Evolutionary conservation across 2,329 filamentous ascomycete species (phyloP), one percentile per base, ranked within the genome.

Genomic region (Fusarium redolens): DNA sequence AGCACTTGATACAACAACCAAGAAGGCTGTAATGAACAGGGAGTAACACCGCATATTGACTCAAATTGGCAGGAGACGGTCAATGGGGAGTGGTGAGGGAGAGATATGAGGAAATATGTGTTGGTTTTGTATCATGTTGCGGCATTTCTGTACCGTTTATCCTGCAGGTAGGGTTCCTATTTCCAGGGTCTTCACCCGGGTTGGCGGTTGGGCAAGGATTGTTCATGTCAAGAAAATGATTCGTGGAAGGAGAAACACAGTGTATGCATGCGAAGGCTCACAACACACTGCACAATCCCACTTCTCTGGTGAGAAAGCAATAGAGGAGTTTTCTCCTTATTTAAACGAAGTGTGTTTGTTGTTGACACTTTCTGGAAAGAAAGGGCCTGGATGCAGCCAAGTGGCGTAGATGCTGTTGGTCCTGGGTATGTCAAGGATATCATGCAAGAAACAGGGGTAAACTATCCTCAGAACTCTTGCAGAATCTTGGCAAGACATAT

Each of bases 1-100:
- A 7, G 48, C 68, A 10, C 18, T 28, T 28, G 47, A 41, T 9
- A 14, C 22, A n/a, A 18, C 31, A 17, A 28, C 14, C 22, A 61
- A 22, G 22, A 56, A 52, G 13, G 41, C 33, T 9, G 59, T 15
- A 11, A 33, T 31, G 4, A 61, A 8, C 18, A 68, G 30, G 15
- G 55, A 28, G 3, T 11, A 59, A n/a, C 9, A 55, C 44, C 13
- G 28, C 69, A 72, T 72, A 12, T 41, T 68, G 50, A 8, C 25
- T 28, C 4, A 28, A 31, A 17, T 15, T 18, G 14, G 33, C 5
- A 25, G 28, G 28, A 13, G 15, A n/a, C 20, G 22, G 7, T 12
- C n/a, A 44, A 18, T 31, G 17, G n/a, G 20, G 35, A 12, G 8
- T 45, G 25, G 9, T 0, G 12, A 33, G n/a, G 7, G 6, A 38